Conservation (phyloP, 371 early-diverging fungal species). For the Mucor sp. region DNA sequence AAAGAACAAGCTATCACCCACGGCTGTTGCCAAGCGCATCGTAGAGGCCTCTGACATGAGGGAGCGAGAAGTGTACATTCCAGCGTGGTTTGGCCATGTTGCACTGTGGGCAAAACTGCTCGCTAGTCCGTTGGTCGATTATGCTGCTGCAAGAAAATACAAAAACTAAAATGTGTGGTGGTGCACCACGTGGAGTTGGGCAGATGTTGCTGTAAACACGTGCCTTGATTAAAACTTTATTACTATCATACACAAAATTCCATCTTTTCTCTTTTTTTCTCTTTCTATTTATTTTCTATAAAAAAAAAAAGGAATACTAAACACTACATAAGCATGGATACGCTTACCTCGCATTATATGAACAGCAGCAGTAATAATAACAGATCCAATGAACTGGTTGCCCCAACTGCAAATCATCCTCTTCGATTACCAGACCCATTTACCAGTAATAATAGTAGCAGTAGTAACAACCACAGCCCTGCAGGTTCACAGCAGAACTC, state of each 20-base stretch:
- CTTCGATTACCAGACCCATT: background rate
- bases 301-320: background rate
- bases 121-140: slow-evolving; percentile 66
- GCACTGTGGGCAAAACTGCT: slow-evolving; percentile 59
- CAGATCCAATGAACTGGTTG: background rate
- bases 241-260: background rate
- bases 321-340: background rate
- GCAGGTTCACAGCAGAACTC: slow-evolving; percentile 9
- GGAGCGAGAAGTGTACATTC: slow-evolving; percentile 64
- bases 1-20: slow-evolving; percentile 63
- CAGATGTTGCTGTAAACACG: background rate
- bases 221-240: slow-evolving; percentile 4
- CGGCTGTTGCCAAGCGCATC: slow-evolving; percentile 61
- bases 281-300: background rate
- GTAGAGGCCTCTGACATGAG: slow-evolving; percentile 64
- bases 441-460: background rate
- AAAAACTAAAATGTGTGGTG: slow-evolving; percentile 4
- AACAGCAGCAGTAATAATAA: background rate
- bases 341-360: background rate
- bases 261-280: background rate
- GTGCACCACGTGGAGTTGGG: background rate
- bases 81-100: slow-evolving; percentile 57
- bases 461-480: background rate
- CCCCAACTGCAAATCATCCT: background rate
- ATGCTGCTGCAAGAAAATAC: slow-evolving; percentile 55